A percentile compares a stretch with the other conserved stretches of the same genome.
Conservation (phyloP, 345 rosid genomes). For the Durio zibethinus region DNA sequence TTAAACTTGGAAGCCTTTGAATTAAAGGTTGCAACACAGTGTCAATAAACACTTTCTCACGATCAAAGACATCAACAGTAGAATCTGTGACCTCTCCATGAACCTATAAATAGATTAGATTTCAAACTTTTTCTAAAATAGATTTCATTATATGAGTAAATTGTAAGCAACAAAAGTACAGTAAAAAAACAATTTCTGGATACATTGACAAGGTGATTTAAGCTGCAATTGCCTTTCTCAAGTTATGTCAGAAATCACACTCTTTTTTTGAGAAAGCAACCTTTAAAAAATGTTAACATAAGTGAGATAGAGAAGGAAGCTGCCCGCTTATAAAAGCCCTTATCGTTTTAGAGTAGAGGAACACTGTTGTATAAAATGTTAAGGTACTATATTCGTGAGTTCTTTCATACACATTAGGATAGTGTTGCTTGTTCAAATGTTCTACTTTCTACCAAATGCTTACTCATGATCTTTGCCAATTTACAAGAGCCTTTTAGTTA, state of each 20-base stretch:
- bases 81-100: constrained; percentile 97
- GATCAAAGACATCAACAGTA: constrained; percentile 77
- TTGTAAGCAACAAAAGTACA: not conserved
- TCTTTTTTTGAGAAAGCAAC: not conserved
- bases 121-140: not conserved
- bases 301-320: not conserved
- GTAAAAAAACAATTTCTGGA: not conserved
- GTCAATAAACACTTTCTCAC: constrained; percentile 83
- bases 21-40: constrained; percentile 70
- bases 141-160: not conserved
- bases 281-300: not conserved
- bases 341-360: not conserved
- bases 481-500: not conserved
- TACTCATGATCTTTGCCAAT: not conserved
- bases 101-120: constrained; percentile 45
- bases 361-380: not conserved
- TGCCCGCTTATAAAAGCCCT: not conserved
- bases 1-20: constrained; percentile 64
- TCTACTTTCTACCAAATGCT: not conserved
- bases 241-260: not conserved
- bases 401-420: not conserved
- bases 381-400: not conserved
- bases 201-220: not conserved
- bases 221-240: not conserved
- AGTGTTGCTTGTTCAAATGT: not conserved